These are phyloP conservation scores for Fusarium vanettenii DNA, from an alignment of 2,329 filamentous ascomycete species.

Conservation along the genomic window DNA sequence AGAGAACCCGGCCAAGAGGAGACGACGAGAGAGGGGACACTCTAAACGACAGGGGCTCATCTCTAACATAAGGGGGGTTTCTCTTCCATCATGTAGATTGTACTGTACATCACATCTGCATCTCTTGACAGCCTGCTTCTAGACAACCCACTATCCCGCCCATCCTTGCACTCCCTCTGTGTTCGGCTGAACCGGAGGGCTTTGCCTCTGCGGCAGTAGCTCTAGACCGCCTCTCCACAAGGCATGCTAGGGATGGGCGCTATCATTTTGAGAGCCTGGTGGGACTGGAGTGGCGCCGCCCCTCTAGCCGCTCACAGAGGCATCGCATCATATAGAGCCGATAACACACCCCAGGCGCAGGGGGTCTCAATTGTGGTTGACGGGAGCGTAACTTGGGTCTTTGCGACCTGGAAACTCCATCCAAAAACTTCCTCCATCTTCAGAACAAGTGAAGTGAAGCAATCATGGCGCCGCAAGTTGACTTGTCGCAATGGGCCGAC, in stretches of 20 bases:
- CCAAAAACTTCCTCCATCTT: not conserved
- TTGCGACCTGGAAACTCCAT: not conserved
- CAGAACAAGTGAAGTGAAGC: not conserved
- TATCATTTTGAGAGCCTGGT: not conserved
- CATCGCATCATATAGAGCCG: slow-evolving; percentile 1
- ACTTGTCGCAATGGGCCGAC: not conserved
- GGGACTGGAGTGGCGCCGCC: not conserved
- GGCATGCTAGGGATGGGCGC: not conserved
- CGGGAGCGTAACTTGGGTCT: not conserved
- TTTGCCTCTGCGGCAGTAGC: not conserved
- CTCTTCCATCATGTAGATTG: not conserved
- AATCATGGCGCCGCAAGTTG: not conserved
- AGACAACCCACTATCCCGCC: not conserved
- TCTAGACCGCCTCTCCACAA: not conserved
- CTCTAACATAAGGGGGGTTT: not conserved
- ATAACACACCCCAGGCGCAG: not conserved
- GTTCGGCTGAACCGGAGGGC: not conserved
- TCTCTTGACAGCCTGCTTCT: not conserved
- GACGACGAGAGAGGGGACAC: not conserved
- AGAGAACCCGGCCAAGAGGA: not conserved
- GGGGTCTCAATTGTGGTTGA: not conserved
- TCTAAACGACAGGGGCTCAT: not conserved
- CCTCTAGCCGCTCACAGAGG: not conserved
- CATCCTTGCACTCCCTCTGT: not conserved
- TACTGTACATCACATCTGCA: not conserved